These are phyloP conservation scores for Golubevia sp. DNA, from an alignment of 1,284 basidiomycete genomes.

Conservation along the genomic window DNA sequence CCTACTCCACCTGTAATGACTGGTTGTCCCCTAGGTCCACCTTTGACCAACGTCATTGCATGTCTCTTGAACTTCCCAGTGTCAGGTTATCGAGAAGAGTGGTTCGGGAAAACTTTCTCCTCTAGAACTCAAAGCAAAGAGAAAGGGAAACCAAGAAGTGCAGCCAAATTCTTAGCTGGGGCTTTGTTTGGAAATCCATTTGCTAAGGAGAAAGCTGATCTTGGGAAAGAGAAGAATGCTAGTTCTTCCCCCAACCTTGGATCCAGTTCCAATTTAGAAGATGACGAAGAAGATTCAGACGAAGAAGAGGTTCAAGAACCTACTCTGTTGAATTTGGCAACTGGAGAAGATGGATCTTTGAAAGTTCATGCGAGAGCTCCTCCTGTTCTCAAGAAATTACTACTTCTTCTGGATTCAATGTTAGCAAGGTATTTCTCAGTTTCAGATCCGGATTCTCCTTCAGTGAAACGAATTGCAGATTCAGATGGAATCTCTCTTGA, in stretches of 20 bases:
- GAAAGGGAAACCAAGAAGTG: too few relatives aligned
- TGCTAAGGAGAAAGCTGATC: too few relatives aligned
- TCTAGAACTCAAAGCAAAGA: background rate
- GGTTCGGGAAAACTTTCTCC: background rate
- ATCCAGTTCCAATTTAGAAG: too few relatives aligned
- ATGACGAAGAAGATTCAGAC: too few relatives aligned
- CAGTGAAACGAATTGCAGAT: conserved; percentile 13
- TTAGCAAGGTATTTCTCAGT: conserved; percentile 19
- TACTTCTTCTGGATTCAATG: conserved; percentile 20
- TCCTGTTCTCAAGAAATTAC: conserved; percentile 14
- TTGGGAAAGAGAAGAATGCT: too few relatives aligned
- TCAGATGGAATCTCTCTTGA: conserved; percentile 33
- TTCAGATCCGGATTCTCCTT: conserved; percentile 24
- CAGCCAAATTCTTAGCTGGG: too few relatives aligned
- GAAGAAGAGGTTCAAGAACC: too few relatives aligned
- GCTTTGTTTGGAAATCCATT: too few relatives aligned
- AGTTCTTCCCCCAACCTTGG: too few relatives aligned
- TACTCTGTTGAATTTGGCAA: too few relatives aligned
- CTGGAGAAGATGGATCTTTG: too few relatives aligned
- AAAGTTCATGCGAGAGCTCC: conserved; percentile 6
- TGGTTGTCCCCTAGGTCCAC: conserved; percentile 33
- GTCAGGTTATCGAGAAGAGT: background rate
- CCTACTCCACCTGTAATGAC: too few relatives aligned
- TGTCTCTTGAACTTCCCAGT: conserved; percentile 44
- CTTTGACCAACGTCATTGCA: conserved; percentile 42